Percentiles rank a stretch among this genome's conserved stretches.
These are phyloP conservation scores for Fusarium euwallaceae DNA, from an alignment of 2,329 filamentous ascomycete species.

Conservation along the genomic window DNA sequence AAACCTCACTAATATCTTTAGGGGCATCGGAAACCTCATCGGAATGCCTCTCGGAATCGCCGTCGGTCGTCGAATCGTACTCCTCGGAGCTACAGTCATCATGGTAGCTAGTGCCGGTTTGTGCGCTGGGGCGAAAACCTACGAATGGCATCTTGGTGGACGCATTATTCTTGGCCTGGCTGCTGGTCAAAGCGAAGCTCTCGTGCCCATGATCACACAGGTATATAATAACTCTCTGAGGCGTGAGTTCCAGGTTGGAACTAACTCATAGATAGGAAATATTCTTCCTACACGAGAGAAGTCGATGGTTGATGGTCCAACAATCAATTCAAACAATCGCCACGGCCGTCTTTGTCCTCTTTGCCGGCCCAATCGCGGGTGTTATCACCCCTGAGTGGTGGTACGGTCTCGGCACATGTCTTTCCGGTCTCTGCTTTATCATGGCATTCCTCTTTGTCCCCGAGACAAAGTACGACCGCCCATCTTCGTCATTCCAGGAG, in stretches of 20 bases:
- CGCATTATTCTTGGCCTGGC: constrained; percentile 34
- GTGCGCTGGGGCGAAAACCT: constrained; percentile 34
- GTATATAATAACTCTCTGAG: neutral
- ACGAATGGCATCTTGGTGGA: constrained; percentile 39
- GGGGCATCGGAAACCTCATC: constrained; percentile 41
- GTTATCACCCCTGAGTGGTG: neutral
- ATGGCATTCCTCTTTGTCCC: neutral
- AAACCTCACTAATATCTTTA: too few species aligned
- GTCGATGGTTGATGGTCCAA: constrained; percentile 39
- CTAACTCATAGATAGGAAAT: constrained; percentile 27
- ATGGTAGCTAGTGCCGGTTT: constrained; percentile 39
- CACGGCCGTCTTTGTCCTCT: constrained; percentile 17
- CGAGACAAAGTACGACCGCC: neutral
- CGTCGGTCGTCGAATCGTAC: constrained; percentile 38
- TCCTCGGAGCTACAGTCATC: constrained; percentile 34
- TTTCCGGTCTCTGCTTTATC: neutral
- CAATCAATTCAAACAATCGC: constrained; percentile 38
- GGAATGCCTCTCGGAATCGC: constrained; percentile 41
- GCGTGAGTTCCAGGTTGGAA: neutral
- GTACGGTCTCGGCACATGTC: neutral
- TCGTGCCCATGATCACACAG: constrained; percentile 1
- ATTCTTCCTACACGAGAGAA: constrained; percentile 39
- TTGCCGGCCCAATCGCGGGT: neutral
- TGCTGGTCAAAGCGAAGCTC: constrained; percentile 37
- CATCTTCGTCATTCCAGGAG: neutral